phyloP scores from a whole-genome alignment of 176 grass and related monocot genomes.

The Triticum aestivum region DNA sequence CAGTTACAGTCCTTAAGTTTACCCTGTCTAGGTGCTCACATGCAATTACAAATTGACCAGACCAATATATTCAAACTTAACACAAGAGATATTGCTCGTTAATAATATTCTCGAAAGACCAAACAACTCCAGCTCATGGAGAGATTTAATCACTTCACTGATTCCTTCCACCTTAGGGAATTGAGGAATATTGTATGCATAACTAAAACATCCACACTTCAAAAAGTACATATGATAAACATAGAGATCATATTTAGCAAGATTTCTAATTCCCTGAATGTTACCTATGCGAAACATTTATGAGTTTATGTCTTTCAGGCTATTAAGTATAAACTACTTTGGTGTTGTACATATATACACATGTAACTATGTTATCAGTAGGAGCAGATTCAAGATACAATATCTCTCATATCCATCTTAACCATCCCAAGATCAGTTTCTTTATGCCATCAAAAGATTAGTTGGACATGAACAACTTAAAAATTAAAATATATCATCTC shows the following conservation, averaged over 20 bases:
- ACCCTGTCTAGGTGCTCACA: constrained; percentile 14
- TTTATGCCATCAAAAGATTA: no score
- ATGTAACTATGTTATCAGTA: background rate
- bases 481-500: constrained; percentile 4
- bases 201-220: background rate
- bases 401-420: background rate
- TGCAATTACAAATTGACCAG: constrained; percentile 9
- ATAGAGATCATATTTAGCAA: constrained; percentile 7
- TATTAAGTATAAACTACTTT: constrained; percentile 24
- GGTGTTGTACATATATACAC: background rate
- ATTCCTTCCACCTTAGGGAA: no score
- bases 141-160: no score
- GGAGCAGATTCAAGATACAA: constrained; percentile 22
- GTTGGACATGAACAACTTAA: constrained; percentile 1
- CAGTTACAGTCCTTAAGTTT: constrained; percentile 21
- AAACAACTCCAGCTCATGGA: constrained; percentile 10
- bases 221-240: constrained; percentile 13
- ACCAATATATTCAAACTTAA: constrained; percentile 22
- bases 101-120: constrained; percentile 11
- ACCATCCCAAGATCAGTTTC: background rate
- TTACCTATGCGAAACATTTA: background rate
- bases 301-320: background rate
- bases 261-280: constrained; percentile 7
- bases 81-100: background rate
- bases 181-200: background rate